phyloP scores from a whole-genome alignment of 371 early-diverging fungal species.

The Mortierella sp. region DNA sequence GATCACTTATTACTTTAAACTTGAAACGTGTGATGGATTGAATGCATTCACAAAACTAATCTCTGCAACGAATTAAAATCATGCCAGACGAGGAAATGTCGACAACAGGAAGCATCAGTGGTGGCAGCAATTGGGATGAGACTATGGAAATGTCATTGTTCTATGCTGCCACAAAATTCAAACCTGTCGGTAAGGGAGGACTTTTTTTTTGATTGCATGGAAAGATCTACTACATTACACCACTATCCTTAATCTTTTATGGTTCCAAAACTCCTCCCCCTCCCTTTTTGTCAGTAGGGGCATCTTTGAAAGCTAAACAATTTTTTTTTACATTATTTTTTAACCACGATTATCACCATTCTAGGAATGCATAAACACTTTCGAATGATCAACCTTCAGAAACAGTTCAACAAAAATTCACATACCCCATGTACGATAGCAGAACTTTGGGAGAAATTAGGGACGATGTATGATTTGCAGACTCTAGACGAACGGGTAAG shows the following conservation, averaged over 20 bases:
- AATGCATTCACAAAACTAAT: not conserved
- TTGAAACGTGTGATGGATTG: not conserved
- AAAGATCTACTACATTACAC: not conserved
- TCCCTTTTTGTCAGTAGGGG: too few relatives aligned
- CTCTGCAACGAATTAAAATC: not conserved
- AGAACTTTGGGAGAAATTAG: slow-evolving; percentile 67
- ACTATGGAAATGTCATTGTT: slow-evolving; percentile 69
- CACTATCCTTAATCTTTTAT: not conserved
- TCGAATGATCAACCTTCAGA: slow-evolving; percentile 71
- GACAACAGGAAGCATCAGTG: slow-evolving; percentile 7
- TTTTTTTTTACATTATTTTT: too few relatives aligned
- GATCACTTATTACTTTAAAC: not conserved
- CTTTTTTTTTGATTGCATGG: not conserved
- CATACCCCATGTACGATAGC: slow-evolving; percentile 61
- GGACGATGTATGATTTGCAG: slow-evolving; percentile 66
- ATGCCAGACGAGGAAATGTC: slow-evolving; percentile 44
- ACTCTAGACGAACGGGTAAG: slow-evolving; percentile 70
- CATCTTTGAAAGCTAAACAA: too few relatives aligned
- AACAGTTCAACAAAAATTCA: slow-evolving; percentile 66
- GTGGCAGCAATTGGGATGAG: slow-evolving; percentile 65
- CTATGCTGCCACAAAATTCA: slow-evolving; percentile 69
- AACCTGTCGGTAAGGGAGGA: slow-evolving; percentile 67
- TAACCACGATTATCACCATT: not conserved
- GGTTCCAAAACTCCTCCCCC: not conserved
- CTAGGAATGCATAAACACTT: slow-evolving; percentile 75